phyloP scores from a whole-genome alignment of 2,329 filamentous ascomycete genomes.

The Shiraia sp. region DNA sequence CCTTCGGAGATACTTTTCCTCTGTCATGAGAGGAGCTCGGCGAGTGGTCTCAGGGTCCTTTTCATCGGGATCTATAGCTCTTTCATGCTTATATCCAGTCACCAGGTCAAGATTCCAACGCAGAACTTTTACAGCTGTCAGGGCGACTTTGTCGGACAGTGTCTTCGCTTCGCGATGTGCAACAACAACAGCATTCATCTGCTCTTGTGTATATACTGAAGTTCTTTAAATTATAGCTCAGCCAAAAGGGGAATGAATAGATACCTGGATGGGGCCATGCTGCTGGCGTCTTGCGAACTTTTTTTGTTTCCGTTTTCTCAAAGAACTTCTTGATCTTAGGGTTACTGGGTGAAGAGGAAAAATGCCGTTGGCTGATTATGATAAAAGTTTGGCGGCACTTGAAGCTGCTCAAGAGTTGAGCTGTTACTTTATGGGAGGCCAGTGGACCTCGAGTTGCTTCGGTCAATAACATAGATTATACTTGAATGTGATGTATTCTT shows the following conservation, averaged over 20 bases:
- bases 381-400: constrained; percentile 34
- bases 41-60: constrained; percentile 56
- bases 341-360: constrained; percentile 46
- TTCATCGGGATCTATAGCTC: constrained; percentile 45
- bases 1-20: constrained; percentile 85
- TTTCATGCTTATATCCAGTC: constrained; percentile 79
- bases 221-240: constrained; percentile 9
- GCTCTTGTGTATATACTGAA: constrained; percentile 70
- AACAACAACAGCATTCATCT: constrained; percentile 75
- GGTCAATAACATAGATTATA: constrained; percentile 33
- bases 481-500: background rate
- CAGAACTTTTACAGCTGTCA: constrained; percentile 73
- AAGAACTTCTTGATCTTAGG: constrained; percentile 52
- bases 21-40: constrained; percentile 71
- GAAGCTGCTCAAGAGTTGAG: constrained; percentile 45
- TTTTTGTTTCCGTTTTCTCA: constrained; percentile 48
- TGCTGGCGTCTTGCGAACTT: constrained; percentile 51
- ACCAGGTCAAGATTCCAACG: constrained; percentile 80
- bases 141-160: constrained; percentile 77
- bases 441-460: constrained; percentile 27
- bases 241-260: constrained; percentile 2
- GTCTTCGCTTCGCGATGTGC: constrained; percentile 76
- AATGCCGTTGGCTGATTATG: constrained; percentile 37
- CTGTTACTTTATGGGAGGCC: constrained; percentile 42
- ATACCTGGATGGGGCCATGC: constrained; percentile 55